Conservation (phyloP, 441 rosid species). For the Macaranga tanarius region DNA sequence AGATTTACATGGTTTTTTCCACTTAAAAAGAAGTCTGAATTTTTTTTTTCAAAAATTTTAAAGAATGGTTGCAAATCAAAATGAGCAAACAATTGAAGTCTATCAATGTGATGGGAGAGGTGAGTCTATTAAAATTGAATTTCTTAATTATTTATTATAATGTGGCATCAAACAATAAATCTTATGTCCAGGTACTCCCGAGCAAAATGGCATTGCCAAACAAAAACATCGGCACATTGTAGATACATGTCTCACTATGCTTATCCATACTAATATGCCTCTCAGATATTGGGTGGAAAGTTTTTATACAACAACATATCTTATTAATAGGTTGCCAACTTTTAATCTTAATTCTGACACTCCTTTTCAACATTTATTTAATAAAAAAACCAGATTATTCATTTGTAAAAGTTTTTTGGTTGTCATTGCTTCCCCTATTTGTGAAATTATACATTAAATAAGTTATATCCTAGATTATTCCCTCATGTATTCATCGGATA, state of each 20-base stretch:
- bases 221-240: background rate
- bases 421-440: background rate
- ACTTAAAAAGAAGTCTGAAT: background rate
- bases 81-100: background rate
- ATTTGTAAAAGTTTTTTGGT: background rate
- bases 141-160: background rate
- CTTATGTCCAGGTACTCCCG: too few species aligned
- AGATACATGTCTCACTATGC: background rate
- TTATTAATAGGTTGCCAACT: background rate
- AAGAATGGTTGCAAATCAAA: slow-evolving; percentile 1
- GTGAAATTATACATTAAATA: too few species aligned
- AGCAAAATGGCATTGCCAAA: background rate
- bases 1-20: slow-evolving; percentile 11
- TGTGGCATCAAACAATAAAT: background rate
- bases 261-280: background rate
- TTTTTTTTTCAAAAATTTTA: background rate
- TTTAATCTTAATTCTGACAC: background rate
- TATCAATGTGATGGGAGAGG: slow-evolving; percentile 11
- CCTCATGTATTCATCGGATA: background rate
- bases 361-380: background rate
- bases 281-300: background rate
- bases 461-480: too few species aligned
- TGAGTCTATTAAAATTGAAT: background rate
- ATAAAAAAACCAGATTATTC: background rate
- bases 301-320: background rate